Evolutionary conservation across 2,329 filamentous ascomycete species (phyloP), one percentile per base, ranked within the genome.

Genomic region (Thelonectria olida): DNA sequence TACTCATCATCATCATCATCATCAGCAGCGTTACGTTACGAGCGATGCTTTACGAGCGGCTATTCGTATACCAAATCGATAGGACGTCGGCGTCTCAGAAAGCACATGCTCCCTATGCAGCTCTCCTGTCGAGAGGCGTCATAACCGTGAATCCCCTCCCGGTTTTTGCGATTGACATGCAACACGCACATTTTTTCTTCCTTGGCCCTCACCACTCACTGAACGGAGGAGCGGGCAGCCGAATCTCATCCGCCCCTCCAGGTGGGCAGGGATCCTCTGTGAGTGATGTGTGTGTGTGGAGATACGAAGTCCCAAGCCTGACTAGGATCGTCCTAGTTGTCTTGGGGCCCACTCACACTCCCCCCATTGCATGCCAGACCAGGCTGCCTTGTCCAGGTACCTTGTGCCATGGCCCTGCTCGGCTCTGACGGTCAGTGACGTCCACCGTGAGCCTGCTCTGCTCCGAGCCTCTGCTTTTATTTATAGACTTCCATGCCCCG

Each of bases 351-450:
- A 60, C 48, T 17, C 57, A 54, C 57, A 55, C 22, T 10, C 27
- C 22, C n/a, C 20, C 45, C 44, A 45, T 38, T 44, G 15, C 54
- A 58, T 58, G 49, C 55, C 57, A 60, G 27, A 20, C 56, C 52
- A 48, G 42, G 53, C 44, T 58, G 47, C 49, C 48, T 31, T 45
- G 55, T 17, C 39, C 28, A 52, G 48, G 55, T 52, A 58, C 54
- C 54, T 12, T 22, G n/a, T n/a, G n/a, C 17, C 23, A 48, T 34
- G 41, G 55, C 55, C 39, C 36, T 39, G 45, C 39, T 58, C 50
- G 50, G 57, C 19, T 55, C 20, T 51, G 57, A 60, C 57, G 57
- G 45, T 55, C 57, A 25, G 57, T 60, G 57, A 60, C 57, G 57
- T 60, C 57, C 51, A 41, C 51, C 23, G 19, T 28, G 17, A 19